These are phyloP conservation scores for Phalaenopsis hybrid DNA, from an alignment of 116 monocot species.

Conservation along the genomic window DNA sequence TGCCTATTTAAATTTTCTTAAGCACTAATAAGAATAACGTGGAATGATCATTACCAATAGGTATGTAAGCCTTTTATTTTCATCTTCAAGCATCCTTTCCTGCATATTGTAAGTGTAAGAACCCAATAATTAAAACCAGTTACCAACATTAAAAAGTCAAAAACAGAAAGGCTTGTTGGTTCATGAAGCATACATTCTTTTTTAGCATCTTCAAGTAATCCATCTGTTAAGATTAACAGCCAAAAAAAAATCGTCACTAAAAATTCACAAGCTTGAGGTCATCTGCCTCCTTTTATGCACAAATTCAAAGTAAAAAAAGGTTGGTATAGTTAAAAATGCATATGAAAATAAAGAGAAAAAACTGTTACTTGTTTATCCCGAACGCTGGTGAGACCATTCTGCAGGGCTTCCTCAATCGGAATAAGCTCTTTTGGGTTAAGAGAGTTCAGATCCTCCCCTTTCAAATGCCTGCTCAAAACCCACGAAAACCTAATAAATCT, in stretches of 20 bases:
- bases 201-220: slow-evolving; percentile 40
- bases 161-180: background rate
- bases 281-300: background rate
- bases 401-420: slow-evolving; percentile 56
- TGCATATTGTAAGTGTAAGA: slow-evolving; percentile 25
- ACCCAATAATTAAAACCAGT: background rate
- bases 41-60: slow-evolving; percentile 40
- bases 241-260: background rate
- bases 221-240: slow-evolving; percentile 24
- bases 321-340: background rate
- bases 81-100: slow-evolving; percentile 60
- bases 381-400: slow-evolving; percentile 38
- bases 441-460: slow-evolving; percentile 81
- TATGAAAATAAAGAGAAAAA: background rate
- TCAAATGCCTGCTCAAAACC: slow-evolving; percentile 58
- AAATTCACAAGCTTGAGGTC: too few relatives aligned
- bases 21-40: background rate
- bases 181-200: slow-evolving; percentile 39
- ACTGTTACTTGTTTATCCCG: slow-evolving; percentile 43
- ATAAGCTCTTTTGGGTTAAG: slow-evolving; percentile 54
- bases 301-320: background rate
- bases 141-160: background rate
- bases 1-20: background rate
- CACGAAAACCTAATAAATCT: background rate
- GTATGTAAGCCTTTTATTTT: slow-evolving; percentile 57